Evolutionary conservation across 2,329 filamentous ascomycete species (phyloP).

Genomic region (Nectriaceae sp.): DNA sequence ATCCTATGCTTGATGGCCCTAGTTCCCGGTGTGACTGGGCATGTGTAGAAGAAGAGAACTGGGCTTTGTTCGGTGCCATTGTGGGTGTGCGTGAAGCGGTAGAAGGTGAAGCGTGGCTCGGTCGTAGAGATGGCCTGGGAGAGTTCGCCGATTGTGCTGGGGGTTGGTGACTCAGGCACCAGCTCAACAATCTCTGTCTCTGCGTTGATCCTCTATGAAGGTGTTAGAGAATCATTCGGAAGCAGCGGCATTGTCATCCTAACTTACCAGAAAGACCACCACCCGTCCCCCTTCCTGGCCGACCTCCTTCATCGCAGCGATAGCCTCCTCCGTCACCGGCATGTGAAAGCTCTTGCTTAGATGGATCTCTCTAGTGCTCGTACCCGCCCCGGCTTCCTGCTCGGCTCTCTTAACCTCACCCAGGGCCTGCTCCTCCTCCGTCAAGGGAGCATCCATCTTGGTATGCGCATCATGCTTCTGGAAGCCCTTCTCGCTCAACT

Average conservation of each 20-base stretch:
- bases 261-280: slow-evolving; percentile 67
- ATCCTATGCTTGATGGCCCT: slow-evolving; percentile 81
- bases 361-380: slow-evolving; percentile 59
- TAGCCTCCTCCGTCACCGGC: slow-evolving; percentile 63
- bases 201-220: slow-evolving; percentile 67
- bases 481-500: slow-evolving; percentile 72
- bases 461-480: slow-evolving; percentile 70
- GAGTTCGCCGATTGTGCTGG: slow-evolving; percentile 60
- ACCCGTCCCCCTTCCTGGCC: slow-evolving; percentile 50
- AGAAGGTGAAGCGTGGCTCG: slow-evolving; percentile 80
- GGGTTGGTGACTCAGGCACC: slow-evolving; percentile 52
- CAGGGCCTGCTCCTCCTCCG: slow-evolving; percentile 73
- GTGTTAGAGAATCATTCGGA: slow-evolving; percentile 7
- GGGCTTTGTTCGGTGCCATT: slow-evolving; percentile 55
- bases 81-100: slow-evolving; percentile 63
- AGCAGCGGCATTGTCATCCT: background rate
- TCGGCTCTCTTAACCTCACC: slow-evolving; percentile 75
- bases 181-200: slow-evolving; percentile 70
- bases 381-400: slow-evolving; percentile 72
- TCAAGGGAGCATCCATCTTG: slow-evolving; percentile 68
- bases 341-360: slow-evolving; percentile 59
- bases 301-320: slow-evolving; percentile 63
- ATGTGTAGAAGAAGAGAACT: slow-evolving; percentile 82
- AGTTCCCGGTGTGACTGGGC: slow-evolving; percentile 63
- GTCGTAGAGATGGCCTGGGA: slow-evolving; percentile 60